phyloP scores from a whole-genome alignment of 75 land plant genomes.

The Gnetum montanum region DNA sequence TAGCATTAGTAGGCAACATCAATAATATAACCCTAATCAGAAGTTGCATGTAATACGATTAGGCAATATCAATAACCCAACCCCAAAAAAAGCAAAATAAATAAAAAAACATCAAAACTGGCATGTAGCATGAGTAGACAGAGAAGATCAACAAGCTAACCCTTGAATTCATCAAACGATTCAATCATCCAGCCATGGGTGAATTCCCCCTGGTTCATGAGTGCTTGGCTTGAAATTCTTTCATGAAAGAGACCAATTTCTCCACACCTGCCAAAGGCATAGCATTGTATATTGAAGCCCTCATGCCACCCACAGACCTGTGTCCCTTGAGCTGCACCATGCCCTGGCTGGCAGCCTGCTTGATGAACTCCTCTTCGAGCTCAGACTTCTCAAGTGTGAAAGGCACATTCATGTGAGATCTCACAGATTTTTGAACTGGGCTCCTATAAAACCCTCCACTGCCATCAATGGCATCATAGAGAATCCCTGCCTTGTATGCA shows the following conservation, averaged over 20 bases:
- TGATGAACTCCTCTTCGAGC: conserved; percentile 74
- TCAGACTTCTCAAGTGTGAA: conserved; percentile 82
- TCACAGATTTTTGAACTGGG: conserved; percentile 88
- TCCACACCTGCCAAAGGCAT: conserved; percentile 96
- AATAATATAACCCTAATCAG: too few species aligned
- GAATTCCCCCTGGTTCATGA: too few species aligned
- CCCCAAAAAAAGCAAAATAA: too few species aligned
- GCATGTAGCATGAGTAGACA: too few species aligned
- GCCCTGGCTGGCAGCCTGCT: conserved; percentile 73
- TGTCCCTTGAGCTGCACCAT: conserved; percentile 99
- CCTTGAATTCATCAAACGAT: too few species aligned
- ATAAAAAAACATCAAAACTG: too few species aligned
- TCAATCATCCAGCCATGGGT: too few species aligned
- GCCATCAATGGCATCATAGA: conserved; percentile 80
- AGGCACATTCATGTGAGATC: conserved; percentile 96
- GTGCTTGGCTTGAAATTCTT: conserved; percentile 87
- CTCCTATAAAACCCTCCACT: conserved; percentile 80
- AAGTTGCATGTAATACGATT: too few species aligned
- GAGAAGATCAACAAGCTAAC: too few species aligned
- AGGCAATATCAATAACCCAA: too few species aligned
- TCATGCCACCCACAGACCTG: conserved; percentile 89
- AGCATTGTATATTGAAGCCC: conserved; percentile 97
- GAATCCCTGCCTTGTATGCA: conserved; percentile 56
- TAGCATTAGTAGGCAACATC: too few species aligned
- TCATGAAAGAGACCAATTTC: conserved; percentile 92